Evolutionary conservation across 2,329 filamentous ascomycete species (phyloP).

Genomic region (Colletotrichum karsti): DNA sequence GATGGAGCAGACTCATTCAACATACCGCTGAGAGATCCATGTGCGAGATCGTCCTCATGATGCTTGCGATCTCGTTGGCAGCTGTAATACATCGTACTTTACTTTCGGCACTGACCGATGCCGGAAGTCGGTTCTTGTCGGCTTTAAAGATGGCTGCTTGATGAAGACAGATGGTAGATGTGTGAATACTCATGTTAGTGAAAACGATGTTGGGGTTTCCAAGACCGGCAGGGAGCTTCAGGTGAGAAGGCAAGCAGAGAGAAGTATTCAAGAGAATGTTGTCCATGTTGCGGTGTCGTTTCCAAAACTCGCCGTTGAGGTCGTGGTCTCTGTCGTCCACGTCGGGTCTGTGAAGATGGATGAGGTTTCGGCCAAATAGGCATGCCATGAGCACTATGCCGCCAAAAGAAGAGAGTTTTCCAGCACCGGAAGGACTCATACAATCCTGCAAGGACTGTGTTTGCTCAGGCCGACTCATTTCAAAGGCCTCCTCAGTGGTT

Average conservation of each 20-base stretch:
- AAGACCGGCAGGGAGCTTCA: conserved; percentile 82
- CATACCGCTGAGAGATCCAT: conserved; percentile 84
- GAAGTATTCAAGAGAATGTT: conserved; percentile 90
- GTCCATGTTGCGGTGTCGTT: conserved; percentile 87
- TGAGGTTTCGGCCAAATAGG: conserved; percentile 89
- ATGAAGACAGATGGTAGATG: conserved; percentile 95
- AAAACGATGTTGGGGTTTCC: conserved; percentile 88
- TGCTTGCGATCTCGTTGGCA: conserved; percentile 90
- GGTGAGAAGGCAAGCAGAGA: conserved; percentile 79
- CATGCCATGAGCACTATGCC: conserved; percentile 87
- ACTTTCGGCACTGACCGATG: conserved; percentile 84
- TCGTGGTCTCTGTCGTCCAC: conserved; percentile 84
- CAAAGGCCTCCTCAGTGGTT: conserved; percentile 83
- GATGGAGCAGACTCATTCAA: background rate
- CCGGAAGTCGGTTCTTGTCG: conserved; percentile 83
- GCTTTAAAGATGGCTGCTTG: conserved; percentile 98
- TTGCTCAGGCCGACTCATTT: conserved; percentile 78
- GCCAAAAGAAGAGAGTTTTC: conserved; percentile 79
- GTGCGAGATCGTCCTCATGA: conserved; percentile 95
- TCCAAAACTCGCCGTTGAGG: conserved; percentile 95
- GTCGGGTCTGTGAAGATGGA: conserved; percentile 89
- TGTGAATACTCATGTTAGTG: conserved; percentile 96
- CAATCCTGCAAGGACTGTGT: conserved; percentile 76
- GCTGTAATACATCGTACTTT: conserved; percentile 93
- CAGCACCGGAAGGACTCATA: conserved; percentile 75